phyloP scores from a whole-genome alignment of 768 basidiomycete genomes.

The Flagelloscypha sp. region DNA sequence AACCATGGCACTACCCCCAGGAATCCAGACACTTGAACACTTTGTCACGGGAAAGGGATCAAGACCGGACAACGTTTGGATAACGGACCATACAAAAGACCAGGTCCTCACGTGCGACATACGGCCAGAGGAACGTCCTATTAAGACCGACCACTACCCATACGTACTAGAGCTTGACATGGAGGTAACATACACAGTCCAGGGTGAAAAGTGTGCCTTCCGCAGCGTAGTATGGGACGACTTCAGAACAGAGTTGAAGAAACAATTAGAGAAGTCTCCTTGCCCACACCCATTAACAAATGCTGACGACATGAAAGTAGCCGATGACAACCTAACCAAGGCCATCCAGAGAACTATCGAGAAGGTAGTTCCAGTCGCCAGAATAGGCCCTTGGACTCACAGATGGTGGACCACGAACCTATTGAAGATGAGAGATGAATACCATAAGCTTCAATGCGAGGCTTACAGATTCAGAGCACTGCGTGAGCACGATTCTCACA shows the following conservation, averaged over 20 bases:
- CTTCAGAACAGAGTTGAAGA: conserved; percentile 10
- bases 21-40: conserved; percentile 17
- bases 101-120: too few relatives aligned
- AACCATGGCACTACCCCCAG: conserved; percentile 20
- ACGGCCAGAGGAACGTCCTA: conserved; percentile 5
- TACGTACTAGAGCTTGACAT: conserved; percentile 19
- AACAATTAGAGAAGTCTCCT: background rate
- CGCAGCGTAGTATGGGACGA: conserved; percentile 14
- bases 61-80: conserved; percentile 30
- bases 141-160: conserved; percentile 25
- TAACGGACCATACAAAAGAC: too few relatives aligned
- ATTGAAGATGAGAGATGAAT: background rate
- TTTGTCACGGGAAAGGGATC: conserved; percentile 20
- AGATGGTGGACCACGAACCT: conserved; percentile 17
- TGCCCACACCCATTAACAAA: background rate
- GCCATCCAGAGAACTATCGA: conserved; percentile 10
- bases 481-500: conserved; percentile 5
- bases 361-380: conserved; percentile 2
- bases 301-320: conserved; percentile 1
- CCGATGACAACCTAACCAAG: conserved; percentile 1
- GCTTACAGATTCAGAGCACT: background rate
- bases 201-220: conserved; percentile 13
- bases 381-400: conserved; percentile 12
- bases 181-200: background rate
- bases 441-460: too few relatives aligned